Base-by-base conservation (phyloP, 2,329 filamentous ascomycete genomes). In the Sphaerulina vaccinii region DNA sequence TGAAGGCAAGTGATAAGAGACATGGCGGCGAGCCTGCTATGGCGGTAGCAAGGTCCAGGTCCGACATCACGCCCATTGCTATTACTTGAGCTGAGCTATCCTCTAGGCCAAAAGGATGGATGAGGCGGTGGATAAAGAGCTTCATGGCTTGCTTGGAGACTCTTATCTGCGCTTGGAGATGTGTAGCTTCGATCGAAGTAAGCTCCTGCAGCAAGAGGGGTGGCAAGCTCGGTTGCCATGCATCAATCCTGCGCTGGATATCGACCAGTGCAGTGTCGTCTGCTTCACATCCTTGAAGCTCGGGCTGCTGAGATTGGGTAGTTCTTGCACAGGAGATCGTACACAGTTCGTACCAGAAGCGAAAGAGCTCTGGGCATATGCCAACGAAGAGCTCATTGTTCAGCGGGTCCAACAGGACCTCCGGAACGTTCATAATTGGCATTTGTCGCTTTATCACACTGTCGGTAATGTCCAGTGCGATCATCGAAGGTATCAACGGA, bases 101-200 rank as follows among this genome's bases (percentile, higher is more conserved):
- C 16, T 52, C 27, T 21, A 35, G 23, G 19, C 43, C 16, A 10
- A 52, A 52, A 3, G 50, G 42, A 21, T 43, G 39, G 10, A 22
- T 27, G 11, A 52, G n/a, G 7, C 50, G 43, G 33, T 48, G 50
- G 3, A 48, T 33, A 29, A 52, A 35, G 7, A 52, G 37, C 29
- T 22, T 24, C 9, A 41, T 37, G 10, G 29, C 11, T 16, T 15
- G 29, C 19, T 41, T 52, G 16, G 47, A 11, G 21, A 32, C 43
- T 9, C 50, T 36, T 16, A 43, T 22, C 32, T 52, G 43, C 4
- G 44, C 23, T 22, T 38, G 44, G 1, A 48, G 8, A 24, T 39
- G 33, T 2, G 33, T 38, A 7, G 35, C 35, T 29, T 38, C 44
- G 13, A 23, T 19, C 1, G 21, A 16, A 2, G 7, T 27, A 7